These are phyloP conservation scores for Triglochin maritima DNA, from an alignment of 106 monocot species.

Conservation along the genomic window DNA sequence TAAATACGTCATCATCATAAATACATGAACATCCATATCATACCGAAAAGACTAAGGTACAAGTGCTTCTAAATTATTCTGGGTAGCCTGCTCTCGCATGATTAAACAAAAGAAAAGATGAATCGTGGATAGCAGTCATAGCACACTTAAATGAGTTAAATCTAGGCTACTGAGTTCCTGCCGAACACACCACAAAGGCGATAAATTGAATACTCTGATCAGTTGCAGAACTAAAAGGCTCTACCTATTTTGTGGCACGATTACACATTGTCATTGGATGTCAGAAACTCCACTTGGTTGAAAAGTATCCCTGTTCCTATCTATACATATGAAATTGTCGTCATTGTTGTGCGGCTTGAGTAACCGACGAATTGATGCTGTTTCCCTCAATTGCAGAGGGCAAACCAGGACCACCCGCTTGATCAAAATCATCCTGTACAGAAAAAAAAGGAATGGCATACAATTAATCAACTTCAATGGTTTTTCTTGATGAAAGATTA, in stretches of 20 bases:
- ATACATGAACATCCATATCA: too few relatives aligned
- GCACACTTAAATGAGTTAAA: too few relatives aligned
- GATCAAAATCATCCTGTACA: slow-evolving; percentile 22
- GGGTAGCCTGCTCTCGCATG: too few relatives aligned
- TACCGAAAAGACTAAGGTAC: too few relatives aligned
- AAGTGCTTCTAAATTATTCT: too few relatives aligned
- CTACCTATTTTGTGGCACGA: background rate
- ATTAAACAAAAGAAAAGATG: too few relatives aligned
- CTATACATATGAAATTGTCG: background rate
- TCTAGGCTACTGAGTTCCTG: background rate
- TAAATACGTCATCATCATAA: too few relatives aligned
- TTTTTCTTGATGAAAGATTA: background rate
- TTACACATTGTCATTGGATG: slow-evolving; percentile 1
- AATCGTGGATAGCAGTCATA: too few relatives aligned
- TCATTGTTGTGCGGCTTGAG: slow-evolving; percentile 5
- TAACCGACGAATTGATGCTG: slow-evolving; percentile 9
- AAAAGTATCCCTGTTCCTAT: background rate
- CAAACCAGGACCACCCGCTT: slow-evolving; percentile 10
- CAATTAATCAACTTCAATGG: background rate
- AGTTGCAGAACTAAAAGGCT: slow-evolving; percentile 1
- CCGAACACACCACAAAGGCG: background rate
- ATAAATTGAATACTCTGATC: background rate
- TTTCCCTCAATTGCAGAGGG: slow-evolving; percentile 12
- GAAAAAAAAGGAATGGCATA: background rate
- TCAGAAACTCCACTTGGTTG: slow-evolving; percentile 6